Evolutionary conservation across 2,329 filamentous ascomycete genomes (phyloP).

Genomic region (Elsinoe batatas): DNA sequence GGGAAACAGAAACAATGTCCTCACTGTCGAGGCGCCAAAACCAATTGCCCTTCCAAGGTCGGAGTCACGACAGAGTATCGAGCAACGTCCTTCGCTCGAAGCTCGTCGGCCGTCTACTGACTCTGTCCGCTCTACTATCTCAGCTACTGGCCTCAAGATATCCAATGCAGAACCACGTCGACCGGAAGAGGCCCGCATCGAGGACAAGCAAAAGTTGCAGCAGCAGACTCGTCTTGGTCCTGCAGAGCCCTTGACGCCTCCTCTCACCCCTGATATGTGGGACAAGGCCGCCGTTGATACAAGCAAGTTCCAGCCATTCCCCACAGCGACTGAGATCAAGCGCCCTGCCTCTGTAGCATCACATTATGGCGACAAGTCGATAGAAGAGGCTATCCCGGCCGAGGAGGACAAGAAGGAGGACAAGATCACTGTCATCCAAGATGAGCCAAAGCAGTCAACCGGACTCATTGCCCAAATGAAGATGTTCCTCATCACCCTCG

Average conservation of each 20-base stretch:
- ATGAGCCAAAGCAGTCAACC: not conserved
- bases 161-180: conserved; percentile 6
- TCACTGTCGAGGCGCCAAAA: conserved; percentile 27
- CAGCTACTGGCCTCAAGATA: conserved; percentile 8
- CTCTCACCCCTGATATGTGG: conserved; percentile 11
- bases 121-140: not conserved
- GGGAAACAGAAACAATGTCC: conserved; percentile 46
- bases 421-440: not conserved
- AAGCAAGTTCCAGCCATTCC: conserved; percentile 12
- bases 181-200: conserved; percentile 3
- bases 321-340: conserved; percentile 1
- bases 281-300: conserved; percentile 9
- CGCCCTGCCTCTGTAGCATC: conserved; percentile 10
- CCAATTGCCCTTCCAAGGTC: not conserved
- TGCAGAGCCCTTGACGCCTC: conserved; percentile 7
- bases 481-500: conserved; percentile 13
- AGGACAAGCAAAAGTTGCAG: not conserved
- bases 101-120: conserved; percentile 4
- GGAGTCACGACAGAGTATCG: conserved; percentile 4
- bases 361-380: conserved; percentile 11
- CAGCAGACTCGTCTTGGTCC: conserved; percentile 7
- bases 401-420: conserved; percentile 11
- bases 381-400: conserved; percentile 9
- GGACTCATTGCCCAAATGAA: conserved; percentile 7
- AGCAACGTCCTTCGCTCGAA: conserved; percentile 1